Base-by-base conservation (phyloP, 306 rosid genomes). In the Calophaca sinica region DNA sequence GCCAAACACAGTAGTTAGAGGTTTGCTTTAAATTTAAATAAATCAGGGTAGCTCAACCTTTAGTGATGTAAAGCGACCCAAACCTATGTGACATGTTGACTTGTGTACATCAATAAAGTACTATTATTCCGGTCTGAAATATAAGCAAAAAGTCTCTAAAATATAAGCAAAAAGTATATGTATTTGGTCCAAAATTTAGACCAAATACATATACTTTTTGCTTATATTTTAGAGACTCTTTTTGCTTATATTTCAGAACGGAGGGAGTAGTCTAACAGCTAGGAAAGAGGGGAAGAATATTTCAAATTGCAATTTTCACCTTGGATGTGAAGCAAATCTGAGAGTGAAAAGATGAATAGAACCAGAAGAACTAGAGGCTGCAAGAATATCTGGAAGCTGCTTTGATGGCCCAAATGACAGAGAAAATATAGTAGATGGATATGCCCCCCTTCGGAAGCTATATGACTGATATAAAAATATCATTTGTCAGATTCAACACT, bases 381-480 rank as follows among this genome's bases (percentile, higher is more conserved):
- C 93, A 54, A 94, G 96, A 79, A 94, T 85, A 79, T 91, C 91
- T 9, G 98, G 98, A 80, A 91, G 85, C 79, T 82, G 87, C 80
- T 46, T 61, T 62, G 96, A 89, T 55, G 93, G 96, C 32, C 91
- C 96, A 84, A 94, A 94, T 68, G 98, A 87, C 82, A 94, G 82
- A 58, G 98, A 94, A 79, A 77, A 94, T 87, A 94, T 88, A 39
- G 88, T 91, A 38, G 98, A 89, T 41, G 94, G 84, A 76, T 89
- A 91, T 67, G 97, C 73, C 44, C 98, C 98, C 89, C 98, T 94
- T 62, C 97, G 96, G 81, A 94, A 91, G 82, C 98, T 91, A 75
- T 84, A 91, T 54, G 96, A 91, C 98, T 94, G 88, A 75, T 38
- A 60, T 81, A 70, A 68, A 68, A 63, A 51, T 20, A 20, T 20